A percentile compares a stretch with the other conserved stretches of the same genome.
These are phyloP conservation scores for Suillus cothurnatus DNA, from an alignment of 768 basidiomycete genomes.

Conservation along the genomic window DNA sequence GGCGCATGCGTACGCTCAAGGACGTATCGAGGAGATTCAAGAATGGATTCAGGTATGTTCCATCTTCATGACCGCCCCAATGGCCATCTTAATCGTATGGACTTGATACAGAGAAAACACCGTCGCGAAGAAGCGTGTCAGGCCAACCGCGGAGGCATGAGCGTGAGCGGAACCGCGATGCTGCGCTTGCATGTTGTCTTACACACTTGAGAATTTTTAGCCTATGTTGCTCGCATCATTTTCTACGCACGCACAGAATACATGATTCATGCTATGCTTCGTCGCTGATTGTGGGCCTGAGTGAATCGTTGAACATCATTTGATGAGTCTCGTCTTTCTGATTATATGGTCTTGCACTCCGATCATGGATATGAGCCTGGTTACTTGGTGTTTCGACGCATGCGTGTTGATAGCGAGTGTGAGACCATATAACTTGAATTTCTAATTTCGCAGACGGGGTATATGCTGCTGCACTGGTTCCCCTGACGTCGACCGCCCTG, in stretches of 20 bases:
- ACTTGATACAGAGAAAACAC: slow-evolving; percentile 76
- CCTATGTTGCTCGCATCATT: slow-evolving; percentile 12
- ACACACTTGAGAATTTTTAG: slow-evolving; percentile 13
- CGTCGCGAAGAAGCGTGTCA: slow-evolving; percentile 82
- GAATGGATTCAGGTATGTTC: slow-evolving; percentile 89
- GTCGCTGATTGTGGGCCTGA: background rate
- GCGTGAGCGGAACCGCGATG: slow-evolving; percentile 24
- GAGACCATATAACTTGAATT: background rate
- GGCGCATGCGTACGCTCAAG: slow-evolving; percentile 94
- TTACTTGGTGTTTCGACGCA: background rate
- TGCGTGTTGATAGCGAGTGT: background rate
- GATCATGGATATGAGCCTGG: background rate
- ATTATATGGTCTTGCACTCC: background rate
- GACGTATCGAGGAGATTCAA: slow-evolving; percentile 94
- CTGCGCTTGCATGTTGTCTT: slow-evolving; percentile 16
- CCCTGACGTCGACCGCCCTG: background rate
- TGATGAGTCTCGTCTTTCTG: background rate
- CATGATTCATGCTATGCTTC: slow-evolving; percentile 18
- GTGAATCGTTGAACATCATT: background rate
- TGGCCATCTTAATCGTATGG: background rate
- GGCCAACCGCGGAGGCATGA: slow-evolving; percentile 54
- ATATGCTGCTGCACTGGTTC: background rate
- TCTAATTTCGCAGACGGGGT: background rate
- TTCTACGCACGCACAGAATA: slow-evolving; percentile 19
- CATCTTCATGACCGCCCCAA: background rate